Evolutionary conservation across 495 filamentous ascomycete genomes (phyloP), one percentile per base, ranked within the genome.

Genomic region (Aspergillus hancockii): DNA sequence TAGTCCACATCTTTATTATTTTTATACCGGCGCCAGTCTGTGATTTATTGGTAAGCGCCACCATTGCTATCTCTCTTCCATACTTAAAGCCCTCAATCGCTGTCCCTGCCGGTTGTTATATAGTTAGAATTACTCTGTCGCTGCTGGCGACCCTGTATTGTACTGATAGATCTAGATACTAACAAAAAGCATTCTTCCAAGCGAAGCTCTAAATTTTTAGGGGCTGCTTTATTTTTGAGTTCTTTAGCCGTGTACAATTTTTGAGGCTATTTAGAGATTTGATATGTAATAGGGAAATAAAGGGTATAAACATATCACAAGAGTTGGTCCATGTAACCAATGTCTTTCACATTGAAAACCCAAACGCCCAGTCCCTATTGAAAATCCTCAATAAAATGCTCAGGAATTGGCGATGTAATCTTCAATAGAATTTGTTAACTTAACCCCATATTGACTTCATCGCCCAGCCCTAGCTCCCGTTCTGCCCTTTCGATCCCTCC

Each of bases 381-480:
- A 49, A 50, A 28, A 38, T n/a, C n/a, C n/a, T n/a, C n/a, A n/a
- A n/a, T 28, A n/a, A 41, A n/a, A 41, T 41, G 16, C 38, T 16
- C 14, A 3, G 5, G 4, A n/a, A 18, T 6, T n/a, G 3, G 14
- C 13, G 38, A 41, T 18, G 16, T n/a, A 3, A 41, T n/a, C 5
- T 14, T 41, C 14, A 41, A 41, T 41, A 3, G 16, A 6, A n/a
- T 3, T n/a, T 25, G 55, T 78, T 71, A 83, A 60, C 81, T 82
- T 60, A 83, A 60, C 19, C 75, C 81, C 81, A 83, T 83, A 57
- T 79, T 79, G 8, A 80, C 70, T 52, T 83, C 81, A 64, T 83
- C 81, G 14, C 79, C 77, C 32, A 81, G 54, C 5, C 81, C 81
- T 66, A 77, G 64, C 64, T 79, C 71, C 52, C 79, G 52, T 63